Evolutionary conservation across 2,329 filamentous ascomycete genomes (phyloP), one percentile per base, ranked within the genome.

Genomic region (Acrocalymma vagum): DNA sequence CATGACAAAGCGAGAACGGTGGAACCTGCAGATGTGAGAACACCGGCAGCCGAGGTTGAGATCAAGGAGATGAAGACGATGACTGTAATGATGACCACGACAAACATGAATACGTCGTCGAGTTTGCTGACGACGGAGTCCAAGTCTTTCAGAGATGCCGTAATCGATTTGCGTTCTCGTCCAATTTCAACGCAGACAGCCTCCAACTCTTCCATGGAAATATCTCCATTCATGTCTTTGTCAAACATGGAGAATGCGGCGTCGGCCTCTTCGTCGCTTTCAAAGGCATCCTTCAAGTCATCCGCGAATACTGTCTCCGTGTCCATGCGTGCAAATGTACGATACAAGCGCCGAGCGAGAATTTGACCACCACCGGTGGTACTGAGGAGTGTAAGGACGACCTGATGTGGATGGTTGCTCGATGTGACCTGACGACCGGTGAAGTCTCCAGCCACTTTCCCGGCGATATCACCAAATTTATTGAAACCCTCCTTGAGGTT

Each of bases 181-280:
- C 93, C 91, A 52, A 96, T 94, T 63, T 97, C 93, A 35, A 95
- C 92, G 70, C 90, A 95, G 16, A 95, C 91, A 15, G 89, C 84
- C 69, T 96, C 92, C 15, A 97, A 81, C 66, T 96, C 93, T 60
- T 96, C 90, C 82, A 96, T 91, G 1, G 89, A 95, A 33, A 96
- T 95, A 61, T 97, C 93, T 4, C 92, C 93, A 51, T 97, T 97
- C 75, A 96, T 83, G 60, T 97, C 93, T 64, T 94, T 95, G 72
- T 97, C 93, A 55, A 96, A 96, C 77, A 96, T 92, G 55, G 79
- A 78, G 60, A 97, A 96, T 0, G 92, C 92, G 3, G 88, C 88
- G 38, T 94, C 87, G 1, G 91, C 90, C 63, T 96, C 93, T 10
- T 96, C 92, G 13, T 86, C 80, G 16, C 86, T 88, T 8, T 87